phyloP scores from a whole-genome alignment of 2,329 filamentous ascomycete species.

The Camillea tinctor region DNA sequence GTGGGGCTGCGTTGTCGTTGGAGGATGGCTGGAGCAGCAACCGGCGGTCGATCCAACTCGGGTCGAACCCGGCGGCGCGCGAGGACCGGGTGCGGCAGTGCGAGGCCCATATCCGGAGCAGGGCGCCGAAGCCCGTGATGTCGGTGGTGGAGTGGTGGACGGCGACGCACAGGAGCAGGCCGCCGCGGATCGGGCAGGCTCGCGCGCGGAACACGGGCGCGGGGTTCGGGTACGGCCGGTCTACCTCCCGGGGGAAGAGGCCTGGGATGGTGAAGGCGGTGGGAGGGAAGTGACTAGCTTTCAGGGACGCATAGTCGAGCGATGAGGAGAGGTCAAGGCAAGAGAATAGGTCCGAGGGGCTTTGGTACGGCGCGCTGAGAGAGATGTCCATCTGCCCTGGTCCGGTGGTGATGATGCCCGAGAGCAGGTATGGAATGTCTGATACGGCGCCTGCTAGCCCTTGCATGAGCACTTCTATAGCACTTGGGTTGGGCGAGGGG shows the following conservation, averaged over 20 bases:
- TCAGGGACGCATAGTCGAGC: constrained; percentile 23
- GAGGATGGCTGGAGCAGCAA: constrained; percentile 4
- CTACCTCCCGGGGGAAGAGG: constrained; percentile 19
- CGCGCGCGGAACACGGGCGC: constrained; percentile 27
- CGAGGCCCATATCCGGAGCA: constrained; percentile 31
- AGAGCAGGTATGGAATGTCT: constrained; percentile 28
- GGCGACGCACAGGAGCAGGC: constrained; percentile 26
- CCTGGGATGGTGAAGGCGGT: constrained; percentile 13
- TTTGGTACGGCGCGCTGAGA: constrained; percentile 17
- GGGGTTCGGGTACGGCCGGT: constrained; percentile 17
- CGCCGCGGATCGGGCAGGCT: constrained; percentile 22
- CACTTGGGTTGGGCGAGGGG: constrained; percentile 13
- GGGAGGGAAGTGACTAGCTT: constrained; percentile 23
- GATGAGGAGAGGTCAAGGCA: constrained; percentile 20
- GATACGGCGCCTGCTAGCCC: constrained; percentile 17
- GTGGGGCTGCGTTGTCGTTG: background rate
- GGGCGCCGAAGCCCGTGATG: constrained; percentile 28
- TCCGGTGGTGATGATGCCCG: constrained; percentile 15
- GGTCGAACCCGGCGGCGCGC: constrained; percentile 14
- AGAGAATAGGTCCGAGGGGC: constrained; percentile 21
- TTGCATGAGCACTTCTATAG: constrained; percentile 10
- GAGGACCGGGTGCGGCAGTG: constrained; percentile 22
- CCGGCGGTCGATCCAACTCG: constrained; percentile 21
- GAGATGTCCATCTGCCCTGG: constrained; percentile 9
- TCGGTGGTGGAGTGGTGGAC: constrained; percentile 29